Evolutionary conservation across 2,329 filamentous ascomycete species (phyloP), one percentile per base, ranked within the genome.

Genomic region (Ophiognomonia clavigignenti-juglandacearum): DNA sequence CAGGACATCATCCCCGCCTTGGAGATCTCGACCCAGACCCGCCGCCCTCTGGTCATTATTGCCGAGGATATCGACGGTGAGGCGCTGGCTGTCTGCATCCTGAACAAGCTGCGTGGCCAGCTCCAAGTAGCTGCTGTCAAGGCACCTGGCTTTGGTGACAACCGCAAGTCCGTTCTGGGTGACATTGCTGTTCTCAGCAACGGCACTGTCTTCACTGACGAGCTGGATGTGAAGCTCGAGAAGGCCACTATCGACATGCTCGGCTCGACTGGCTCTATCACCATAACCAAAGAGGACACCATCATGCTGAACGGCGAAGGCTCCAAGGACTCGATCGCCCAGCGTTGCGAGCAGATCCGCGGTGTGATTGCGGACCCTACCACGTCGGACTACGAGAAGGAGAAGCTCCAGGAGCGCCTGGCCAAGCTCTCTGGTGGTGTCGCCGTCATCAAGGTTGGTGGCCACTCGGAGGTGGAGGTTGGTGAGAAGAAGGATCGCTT

Each of bases 401-500:
- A 98, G 86, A 98, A 98, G 84, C 88, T 98, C 57, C 93, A 97
- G 77, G 93, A 98, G 80, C 93, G 93, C 75, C 88, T 98, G 53
- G 93, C 93, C 60, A 98, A 98, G 85, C 88, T 98, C 58, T 97
- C 93, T 58, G 93, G 93, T 56, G 93, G 93, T 80, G 93, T 98
- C 61, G 93, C 93, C 61, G 93, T 98, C 72, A 97, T 98, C 81
- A 96, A 95, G 82, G 93, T 98, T 55, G 93, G 93, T 62, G 93
- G 93, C 69, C 82, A 91, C 55, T 97, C 92, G 55, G 93, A 98
- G 75, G 92, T 98, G 56, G 93, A 98, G 80, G 93, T 98, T 48
- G 86, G 91, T 59, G 93, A 98, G 83, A 98, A 98, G 89, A 98
- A 98, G 84, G 93, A 98, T 71, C 89, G 93, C 68, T 96, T 97